These are phyloP conservation scores for Withania somnifera DNA, from an alignment of 305 asterid genomes.

Conservation along the genomic window DNA sequence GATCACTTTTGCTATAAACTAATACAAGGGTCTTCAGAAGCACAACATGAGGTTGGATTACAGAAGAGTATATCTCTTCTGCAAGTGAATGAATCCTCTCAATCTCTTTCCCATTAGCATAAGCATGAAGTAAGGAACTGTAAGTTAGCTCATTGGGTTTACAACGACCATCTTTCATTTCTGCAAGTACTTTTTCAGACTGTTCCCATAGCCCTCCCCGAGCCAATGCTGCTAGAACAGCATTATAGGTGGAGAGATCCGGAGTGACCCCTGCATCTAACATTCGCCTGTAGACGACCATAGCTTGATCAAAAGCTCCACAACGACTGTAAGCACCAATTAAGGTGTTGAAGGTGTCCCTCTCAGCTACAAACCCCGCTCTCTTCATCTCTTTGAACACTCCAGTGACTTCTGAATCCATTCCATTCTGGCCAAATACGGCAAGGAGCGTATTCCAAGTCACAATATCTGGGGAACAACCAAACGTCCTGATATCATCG, in stretches of 20 bases:
- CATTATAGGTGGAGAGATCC: conserved; percentile 76
- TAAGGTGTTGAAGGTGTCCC: conserved; percentile 87
- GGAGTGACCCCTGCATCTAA: conserved; percentile 72
- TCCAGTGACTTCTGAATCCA: conserved; percentile 86
- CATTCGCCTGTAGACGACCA: conserved; percentile 73
- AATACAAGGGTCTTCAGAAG: conserved; percentile 79
- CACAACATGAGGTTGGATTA: conserved; percentile 40
- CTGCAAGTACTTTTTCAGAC: conserved; percentile 71
- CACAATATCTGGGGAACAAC: conserved; percentile 73
- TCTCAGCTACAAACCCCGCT: conserved; percentile 80
- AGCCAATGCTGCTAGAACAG: conserved; percentile 82
- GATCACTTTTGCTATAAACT: conserved; percentile 72
- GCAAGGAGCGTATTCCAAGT: conserved; percentile 96
- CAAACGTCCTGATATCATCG: conserved; percentile 56
- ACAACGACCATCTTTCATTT: conserved; percentile 57
- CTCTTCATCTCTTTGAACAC: conserved; percentile 90
- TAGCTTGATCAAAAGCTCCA: conserved; percentile 76
- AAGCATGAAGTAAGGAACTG: conserved; percentile 86
- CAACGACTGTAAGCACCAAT: conserved; percentile 89
- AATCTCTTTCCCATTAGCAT: conserved; percentile 68
- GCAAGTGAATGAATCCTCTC: conserved; percentile 55
- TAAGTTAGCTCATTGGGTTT: conserved; percentile 77
- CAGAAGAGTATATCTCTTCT: conserved; percentile 46
- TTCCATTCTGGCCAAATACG: conserved; percentile 85
- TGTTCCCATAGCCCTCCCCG: conserved; percentile 89